Evolutionary conservation across 768 basidiomycete species (phyloP), one percentile per base, ranked within the genome.

Genomic region (Kwoniella shandongensis): DNA sequence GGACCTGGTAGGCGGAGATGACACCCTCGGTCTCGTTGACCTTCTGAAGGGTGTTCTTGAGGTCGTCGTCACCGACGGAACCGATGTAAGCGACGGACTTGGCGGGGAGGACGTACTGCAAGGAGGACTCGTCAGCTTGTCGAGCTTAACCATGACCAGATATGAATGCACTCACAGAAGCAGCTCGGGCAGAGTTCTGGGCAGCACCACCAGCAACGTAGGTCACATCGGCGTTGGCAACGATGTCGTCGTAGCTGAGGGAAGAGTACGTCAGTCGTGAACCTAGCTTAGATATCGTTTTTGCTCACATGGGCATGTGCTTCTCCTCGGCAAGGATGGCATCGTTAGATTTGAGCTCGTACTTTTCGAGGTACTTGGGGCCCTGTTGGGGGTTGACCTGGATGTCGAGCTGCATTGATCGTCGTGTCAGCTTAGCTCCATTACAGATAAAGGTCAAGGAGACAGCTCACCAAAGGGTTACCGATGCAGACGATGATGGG

Each of bases 191-290:
- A 70, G 93, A 85, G 73, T 99, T 99, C 77, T 99, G 96, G 26
- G 90, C 85, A 26, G 96, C 94, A 69, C 96, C 96, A 59, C 96
- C 96, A 51, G 96, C 94, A 51, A 98, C 93, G 71, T 92, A 99
- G 48, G 86, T 86, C 49, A 91, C 83, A 59, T 87, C 68, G 77
- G 88, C 73, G 58, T 90, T 82, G 57, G 82, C 83, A 44, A 88
- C 84, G 62, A 97, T 77, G 67, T 98, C 91, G 2, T 88, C 87
- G 77, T 98, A 99, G 75, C 93, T 98, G 62, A 41, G 6, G 22
- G 35, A 58, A 20, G 46, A 30, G 26, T 17, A 4, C 4, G 22
- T 29, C 10, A 20, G 20, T 42, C 4, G 42, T 8, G 25, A 53
- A 12, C 20, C 32, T 32, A 6, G 32, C 13, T 32, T 6, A 32